These are phyloP conservation scores for Diutina neorugosa DNA, from an alignment of 1,139 yeast species.

Conservation along the genomic window DNA sequence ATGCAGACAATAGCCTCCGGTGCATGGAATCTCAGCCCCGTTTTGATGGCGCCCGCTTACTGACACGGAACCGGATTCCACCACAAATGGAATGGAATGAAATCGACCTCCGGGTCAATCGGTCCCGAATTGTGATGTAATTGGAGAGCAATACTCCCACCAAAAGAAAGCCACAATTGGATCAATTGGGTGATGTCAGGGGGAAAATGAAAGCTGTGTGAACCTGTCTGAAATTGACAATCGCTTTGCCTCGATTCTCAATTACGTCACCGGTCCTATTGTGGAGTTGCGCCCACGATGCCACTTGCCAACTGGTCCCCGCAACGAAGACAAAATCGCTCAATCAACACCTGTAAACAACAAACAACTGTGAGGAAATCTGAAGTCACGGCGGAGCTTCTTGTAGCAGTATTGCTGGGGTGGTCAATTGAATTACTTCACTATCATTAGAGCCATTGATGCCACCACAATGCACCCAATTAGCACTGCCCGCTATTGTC, in stretches of 20 bases:
- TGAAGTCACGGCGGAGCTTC: too few relatives aligned
- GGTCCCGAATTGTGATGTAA: too few relatives aligned
- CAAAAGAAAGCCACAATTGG: not conserved
- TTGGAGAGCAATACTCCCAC: too few relatives aligned
- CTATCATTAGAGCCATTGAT: too few relatives aligned
- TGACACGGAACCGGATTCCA: not conserved
- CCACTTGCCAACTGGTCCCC: not conserved
- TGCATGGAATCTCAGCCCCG: not conserved
- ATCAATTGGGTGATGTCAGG: not conserved
- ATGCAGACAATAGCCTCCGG: not conserved
- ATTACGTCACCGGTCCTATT: not conserved
- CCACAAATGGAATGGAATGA: too few relatives aligned
- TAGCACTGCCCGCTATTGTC: not conserved
- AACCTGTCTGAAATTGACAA: not conserved
- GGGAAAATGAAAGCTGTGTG: not conserved
- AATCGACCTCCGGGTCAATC: too few relatives aligned
- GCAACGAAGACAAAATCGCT: not conserved
- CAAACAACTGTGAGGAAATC: too few relatives aligned
- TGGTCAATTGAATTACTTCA: too few relatives aligned
- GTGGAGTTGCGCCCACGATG: not conserved
- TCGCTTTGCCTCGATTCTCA: not conserved
- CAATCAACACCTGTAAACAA: not conserved
- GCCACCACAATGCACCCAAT: not conserved
- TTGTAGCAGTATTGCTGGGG: too few relatives aligned
- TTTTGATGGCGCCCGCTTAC: not conserved